Evolutionary conservation across 805 yeast species (phyloP), one percentile per base, ranked within the genome.

Genomic region (Candida coleopterorum): DNA sequence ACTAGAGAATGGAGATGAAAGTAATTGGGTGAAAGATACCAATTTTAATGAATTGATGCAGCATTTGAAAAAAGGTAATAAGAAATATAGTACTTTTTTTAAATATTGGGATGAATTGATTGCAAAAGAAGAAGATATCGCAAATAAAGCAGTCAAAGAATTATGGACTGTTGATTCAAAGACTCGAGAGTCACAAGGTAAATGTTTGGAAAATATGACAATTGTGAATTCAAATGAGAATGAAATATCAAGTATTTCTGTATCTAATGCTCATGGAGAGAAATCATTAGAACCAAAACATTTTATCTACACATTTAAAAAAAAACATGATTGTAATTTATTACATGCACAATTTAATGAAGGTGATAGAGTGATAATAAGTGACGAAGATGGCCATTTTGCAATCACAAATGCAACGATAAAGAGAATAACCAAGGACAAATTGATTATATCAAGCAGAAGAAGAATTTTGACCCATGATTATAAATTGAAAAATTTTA

Each of bases 381-480:
- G 96, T 50, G 95, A 85, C 54, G 94, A 85, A 47, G 42, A 55
- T 0, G 95, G 95, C 1, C 86, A 83, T 53, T 81, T 81, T 55
- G 83, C 85, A 0, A 49, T 89, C 17, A 77, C 87, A 1, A 68
- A 68, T 34, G 96, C 95, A 0, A 57, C 53, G 29, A 68, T 88
- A 4, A 58, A 62, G 5, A 46, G 53, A 3, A 59, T 83, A 0
- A 60, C 70, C 6, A 58, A 65, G 0, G 62, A 63, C 6, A 46
- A 55, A 6, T 52, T 87, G 2, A 60, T 63, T 1, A 56, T 88
- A 2, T 57, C 74, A 0, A 73, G 82, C 1, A 65, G 70, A 37
- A 69, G 85, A 45, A 65, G 77, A 47, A 62, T 86, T 34, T 58
- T 68, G 7, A 59, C 62, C 25, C 66, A 74, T 2, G 56, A 55